Base-by-base conservation (phyloP, 352 stramenopile species). In the Pythium volutum region DNA sequence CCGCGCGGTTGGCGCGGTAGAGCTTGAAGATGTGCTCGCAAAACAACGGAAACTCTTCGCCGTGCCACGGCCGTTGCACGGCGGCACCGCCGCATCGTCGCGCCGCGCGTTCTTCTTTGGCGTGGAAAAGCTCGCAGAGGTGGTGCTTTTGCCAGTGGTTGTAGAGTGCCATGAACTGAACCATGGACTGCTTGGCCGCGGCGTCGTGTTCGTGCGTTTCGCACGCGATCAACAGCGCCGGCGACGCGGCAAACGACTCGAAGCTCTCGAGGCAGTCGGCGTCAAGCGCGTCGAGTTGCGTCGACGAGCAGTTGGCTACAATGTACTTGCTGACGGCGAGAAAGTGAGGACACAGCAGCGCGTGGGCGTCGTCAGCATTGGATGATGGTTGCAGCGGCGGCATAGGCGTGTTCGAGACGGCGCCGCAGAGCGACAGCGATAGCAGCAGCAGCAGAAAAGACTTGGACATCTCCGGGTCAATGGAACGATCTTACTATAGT, bases 11-110 rank as follows among this genome's bases (percentile, higher is more conserved):
- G 2, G 22, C 59, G 1, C 71, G 70, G 73, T 89, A 87, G 49
- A 76, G 72, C 41, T 59, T 57, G 51, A 89, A 89, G 18, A 75
- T 81, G 27, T 83, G 54, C 50, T 83, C 69, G 48, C 80, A 89
- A 45, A 81, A 86, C 15, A 86, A 69, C 27, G 80, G 76, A 69
- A 71, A 86, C 3, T 61, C 61, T 11, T 73, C 70, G 18, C 71
- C 57, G 47, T 74, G 75, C 80, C 77, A 87, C 4, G 77, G 70
- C 18, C 69, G 70, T 42, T 76, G 77, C 7, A 73, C 55, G 22
- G 74, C 73, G 1, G 53, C 49, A 22, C 73, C 72, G 0, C 74
- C 73, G 48, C 80, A 89, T 46, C 75, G 68, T 18, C 31, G 50
- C 23, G 76, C 77, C 3, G 80, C 77, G 55, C 73, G 76, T 42